phyloP scores from a whole-genome alignment of 495 filamentous ascomycete genomes.

The Tuber microsphaerosporum region DNA sequence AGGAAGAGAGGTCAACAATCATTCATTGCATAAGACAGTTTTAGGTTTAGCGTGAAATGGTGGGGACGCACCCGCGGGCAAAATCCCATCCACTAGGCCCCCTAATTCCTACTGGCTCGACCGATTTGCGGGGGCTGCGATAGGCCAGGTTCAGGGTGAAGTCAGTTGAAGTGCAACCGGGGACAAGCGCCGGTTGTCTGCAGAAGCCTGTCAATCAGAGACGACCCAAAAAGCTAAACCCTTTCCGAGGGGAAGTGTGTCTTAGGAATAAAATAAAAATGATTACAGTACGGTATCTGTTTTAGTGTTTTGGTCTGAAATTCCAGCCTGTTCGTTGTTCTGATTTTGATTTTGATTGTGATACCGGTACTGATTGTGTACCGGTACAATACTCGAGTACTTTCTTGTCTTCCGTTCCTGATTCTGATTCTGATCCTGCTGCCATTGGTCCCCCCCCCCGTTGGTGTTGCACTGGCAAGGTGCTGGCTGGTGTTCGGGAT shows the following conservation, averaged over 20 bases:
- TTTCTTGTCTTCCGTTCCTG: conserved; percentile 1
- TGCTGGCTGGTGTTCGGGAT: not conserved
- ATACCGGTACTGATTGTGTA: conserved; percentile 4
- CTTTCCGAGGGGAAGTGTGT: conserved; percentile 24
- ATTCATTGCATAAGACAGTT: not conserved
- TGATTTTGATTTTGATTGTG: conserved; percentile 11
- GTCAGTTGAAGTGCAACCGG: conserved; percentile 37
- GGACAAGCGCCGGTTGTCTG: conserved; percentile 35
- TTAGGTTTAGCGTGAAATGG: conserved; percentile 8
- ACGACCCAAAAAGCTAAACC: conserved; percentile 31
- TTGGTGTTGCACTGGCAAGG: not conserved
- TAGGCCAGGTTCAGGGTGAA: conserved; percentile 38
- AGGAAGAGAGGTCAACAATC: conserved; percentile 24
- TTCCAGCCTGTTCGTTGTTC: not conserved
- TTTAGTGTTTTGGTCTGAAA: conserved; percentile 11
- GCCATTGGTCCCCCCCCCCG: not conserved
- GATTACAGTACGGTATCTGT: not conserved
- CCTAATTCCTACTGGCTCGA: conserved; percentile 21
- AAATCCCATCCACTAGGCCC: conserved; percentile 20
- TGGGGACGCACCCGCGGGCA: conserved; percentile 26
- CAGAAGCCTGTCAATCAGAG: conserved; percentile 36
- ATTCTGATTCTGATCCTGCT: not conserved
- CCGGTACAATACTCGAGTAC: not conserved
- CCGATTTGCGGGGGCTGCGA: conserved; percentile 30
- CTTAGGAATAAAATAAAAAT: conserved; percentile 7